Evolutionary conservation across 352 stramenopile species (phyloP).

Genomic region (Globisporangium takayamanum): DNA sequence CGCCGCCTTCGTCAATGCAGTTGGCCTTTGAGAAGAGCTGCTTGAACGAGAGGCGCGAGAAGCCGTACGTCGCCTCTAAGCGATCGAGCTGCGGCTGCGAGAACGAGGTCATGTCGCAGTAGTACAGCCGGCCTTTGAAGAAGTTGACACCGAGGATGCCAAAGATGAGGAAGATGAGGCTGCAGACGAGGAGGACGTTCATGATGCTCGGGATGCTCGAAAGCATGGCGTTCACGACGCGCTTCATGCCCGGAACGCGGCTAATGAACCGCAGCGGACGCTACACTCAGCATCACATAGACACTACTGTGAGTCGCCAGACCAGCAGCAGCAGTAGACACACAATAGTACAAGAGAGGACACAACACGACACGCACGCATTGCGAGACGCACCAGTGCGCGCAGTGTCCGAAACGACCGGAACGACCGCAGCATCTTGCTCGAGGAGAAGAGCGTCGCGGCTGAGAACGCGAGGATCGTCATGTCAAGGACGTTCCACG

Average conservation of each 20-base stretch:
- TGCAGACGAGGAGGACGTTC: constrained; percentile 78
- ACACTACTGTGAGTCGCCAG: background rate
- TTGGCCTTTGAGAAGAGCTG: constrained; percentile 31
- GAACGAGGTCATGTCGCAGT: constrained; percentile 50
- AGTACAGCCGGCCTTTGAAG: constrained; percentile 81
- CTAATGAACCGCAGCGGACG: constrained; percentile 64
- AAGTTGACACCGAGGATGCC: constrained; percentile 63
- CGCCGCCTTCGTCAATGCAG: constrained; percentile 22
- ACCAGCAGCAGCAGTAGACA: background rate
- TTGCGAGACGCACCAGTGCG: constrained; percentile 34
- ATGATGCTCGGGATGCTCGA: constrained; percentile 67
- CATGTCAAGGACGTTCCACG: constrained; percentile 80
- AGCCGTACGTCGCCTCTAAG: constrained; percentile 29
- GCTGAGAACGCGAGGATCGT: constrained; percentile 50
- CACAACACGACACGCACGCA: background rate
- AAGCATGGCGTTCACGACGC: constrained; percentile 76
- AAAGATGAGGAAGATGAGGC: constrained; percentile 87
- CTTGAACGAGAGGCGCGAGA: constrained; percentile 34
- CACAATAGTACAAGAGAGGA: background rate
- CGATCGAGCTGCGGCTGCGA: constrained; percentile 12
- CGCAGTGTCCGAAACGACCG: constrained; percentile 59
- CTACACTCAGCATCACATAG: constrained; percentile 9
- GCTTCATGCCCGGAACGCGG: constrained; percentile 49
- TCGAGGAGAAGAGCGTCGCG: constrained; percentile 30
- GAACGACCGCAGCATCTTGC: constrained; percentile 38